Evolutionary conservation across 495 filamentous ascomycete genomes (phyloP), one percentile per base, ranked within the genome.

Genomic region (Cladorrhinum samala): DNA sequence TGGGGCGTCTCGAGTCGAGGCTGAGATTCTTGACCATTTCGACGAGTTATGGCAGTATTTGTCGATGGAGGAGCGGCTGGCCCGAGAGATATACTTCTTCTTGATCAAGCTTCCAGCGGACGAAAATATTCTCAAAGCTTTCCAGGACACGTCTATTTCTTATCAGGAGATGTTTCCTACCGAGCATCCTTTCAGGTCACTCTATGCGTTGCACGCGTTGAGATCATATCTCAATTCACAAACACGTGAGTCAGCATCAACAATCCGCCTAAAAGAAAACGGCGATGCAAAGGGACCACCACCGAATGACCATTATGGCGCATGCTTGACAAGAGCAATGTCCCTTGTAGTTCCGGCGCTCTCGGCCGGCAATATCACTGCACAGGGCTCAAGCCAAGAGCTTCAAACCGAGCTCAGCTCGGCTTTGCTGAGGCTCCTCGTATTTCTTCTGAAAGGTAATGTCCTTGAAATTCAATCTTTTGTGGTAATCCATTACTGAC

Each of bases 41-140:
- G 81, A 89, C 49, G 83, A 91, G 50, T 69, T 98, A 8, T 95
- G 92, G 74, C 79, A 82, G 16, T 83, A 92, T 58, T 77, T 98
- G 36, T 80, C 81, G 47, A 81, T 93, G 64, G 79, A 88, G 39
- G 87, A 89, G 53, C 77, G 75, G 39, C 69, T 93, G 14, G 83
- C 86, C n/a, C 72, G 77, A 58, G 81, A 84, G 83, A 85, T 91
- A 8, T 89, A 82, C 62, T 73, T 81, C 46, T 91, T 95, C 50
- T 73, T 95, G 37, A 68, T 81, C 21, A 78, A 82, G 7, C 88
- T 94, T 45, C 85, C 87, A 2, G 81, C 84, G 1, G 82, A 91
- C 53, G 76, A 81, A 43, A 76, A 76, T 47, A 74, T 86, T 3
- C 63, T 83, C 20, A 70, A 76, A 18, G 70, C 82, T 33, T 80